These are phyloP conservation scores for Nicotiana benthamiana DNA, from an alignment of 257 asterid species.

Conservation along the genomic window DNA sequence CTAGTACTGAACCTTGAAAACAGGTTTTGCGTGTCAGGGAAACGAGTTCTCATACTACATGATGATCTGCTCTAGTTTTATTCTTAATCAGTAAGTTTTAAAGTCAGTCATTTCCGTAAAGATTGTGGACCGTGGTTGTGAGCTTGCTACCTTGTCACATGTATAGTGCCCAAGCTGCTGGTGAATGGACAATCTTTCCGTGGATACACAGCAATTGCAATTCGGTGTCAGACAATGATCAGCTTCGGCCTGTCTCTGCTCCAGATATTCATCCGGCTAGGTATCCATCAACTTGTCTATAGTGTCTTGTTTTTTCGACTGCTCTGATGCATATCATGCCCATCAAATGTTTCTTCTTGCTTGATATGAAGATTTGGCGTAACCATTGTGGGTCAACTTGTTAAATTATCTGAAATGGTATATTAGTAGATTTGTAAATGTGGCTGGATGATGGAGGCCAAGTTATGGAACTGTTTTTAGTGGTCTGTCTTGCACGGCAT, in stretches of 20 bases:
- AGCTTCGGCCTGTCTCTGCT: conserved; percentile 77
- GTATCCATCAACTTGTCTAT: conserved; percentile 30
- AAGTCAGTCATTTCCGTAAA: background rate
- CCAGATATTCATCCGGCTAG: conserved; percentile 98
- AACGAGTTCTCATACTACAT: conserved; percentile 97
- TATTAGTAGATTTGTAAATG: background rate
- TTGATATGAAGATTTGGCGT: background rate
- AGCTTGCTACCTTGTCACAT: conserved; percentile 17
- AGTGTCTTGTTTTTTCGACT: background rate
- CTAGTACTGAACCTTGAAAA: background rate
- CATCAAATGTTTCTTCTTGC: background rate
- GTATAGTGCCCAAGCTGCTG: conserved; percentile 48
- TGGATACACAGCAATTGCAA: conserved; percentile 98
- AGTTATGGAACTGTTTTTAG: background rate
- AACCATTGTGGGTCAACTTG: conserved; percentile 5
- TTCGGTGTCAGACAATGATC: conserved; percentile 78
- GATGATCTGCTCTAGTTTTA: conserved; percentile 99
- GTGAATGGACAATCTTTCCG: conserved; percentile 95
- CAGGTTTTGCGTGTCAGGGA: conserved; percentile 96
- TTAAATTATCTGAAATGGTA: background rate
- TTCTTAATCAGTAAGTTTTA: conserved; percentile 69
- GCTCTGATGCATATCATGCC: background rate
- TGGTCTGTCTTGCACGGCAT: background rate
- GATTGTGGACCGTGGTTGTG: conserved; percentile 5
- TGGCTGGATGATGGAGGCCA: background rate